phyloP scores from a whole-genome alignment of 805 yeast genomes.

The Yarrowia sp. region DNA sequence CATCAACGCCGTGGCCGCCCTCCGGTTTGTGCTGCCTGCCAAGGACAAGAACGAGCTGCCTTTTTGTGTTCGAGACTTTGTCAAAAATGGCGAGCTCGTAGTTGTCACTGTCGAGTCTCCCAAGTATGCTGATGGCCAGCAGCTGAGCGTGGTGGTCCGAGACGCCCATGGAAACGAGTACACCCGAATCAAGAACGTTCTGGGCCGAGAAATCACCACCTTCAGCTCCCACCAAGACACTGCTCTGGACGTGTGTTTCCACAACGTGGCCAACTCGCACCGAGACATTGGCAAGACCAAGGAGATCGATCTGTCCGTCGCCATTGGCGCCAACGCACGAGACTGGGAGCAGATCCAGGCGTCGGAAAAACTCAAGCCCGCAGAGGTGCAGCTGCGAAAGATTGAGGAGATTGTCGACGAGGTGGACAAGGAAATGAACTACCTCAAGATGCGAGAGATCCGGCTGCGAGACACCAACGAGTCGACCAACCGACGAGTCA shows the following conservation, averaged over 20 bases:
- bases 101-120: conserved; percentile 83
- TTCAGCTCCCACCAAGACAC: conserved; percentile 81
- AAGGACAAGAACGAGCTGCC: conserved; percentile 42
- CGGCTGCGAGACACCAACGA: conserved; percentile 95
- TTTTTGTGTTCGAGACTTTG: conserved; percentile 90
- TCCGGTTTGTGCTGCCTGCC: conserved; percentile 38
- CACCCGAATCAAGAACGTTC: conserved; percentile 71
- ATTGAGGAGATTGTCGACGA: conserved; percentile 84
- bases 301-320: conserved; percentile 84
- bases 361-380: conserved; percentile 86
- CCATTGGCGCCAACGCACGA: conserved; percentile 94
- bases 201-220: conserved; percentile 68
- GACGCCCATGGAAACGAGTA: conserved; percentile 85
- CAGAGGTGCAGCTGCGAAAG: conserved; percentile 83
- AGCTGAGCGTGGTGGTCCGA: conserved; percentile 50
- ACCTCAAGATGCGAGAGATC: conserved; percentile 83
- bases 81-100: conserved; percentile 76
- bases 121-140: conserved; percentile 80
- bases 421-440: conserved; percentile 71
- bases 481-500: conserved; percentile 88
- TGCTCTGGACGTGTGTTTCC: conserved; percentile 89
- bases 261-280: conserved; percentile 45
- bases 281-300: conserved; percentile 50
- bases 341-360: conserved; percentile 97
- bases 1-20: conserved; percentile 30